Percentiles rank a stretch among this genome's conserved stretches.
These are phyloP conservation scores for Pythium phragmiticola DNA, from an alignment of 352 stramenopile species.

Conservation along the genomic window DNA sequence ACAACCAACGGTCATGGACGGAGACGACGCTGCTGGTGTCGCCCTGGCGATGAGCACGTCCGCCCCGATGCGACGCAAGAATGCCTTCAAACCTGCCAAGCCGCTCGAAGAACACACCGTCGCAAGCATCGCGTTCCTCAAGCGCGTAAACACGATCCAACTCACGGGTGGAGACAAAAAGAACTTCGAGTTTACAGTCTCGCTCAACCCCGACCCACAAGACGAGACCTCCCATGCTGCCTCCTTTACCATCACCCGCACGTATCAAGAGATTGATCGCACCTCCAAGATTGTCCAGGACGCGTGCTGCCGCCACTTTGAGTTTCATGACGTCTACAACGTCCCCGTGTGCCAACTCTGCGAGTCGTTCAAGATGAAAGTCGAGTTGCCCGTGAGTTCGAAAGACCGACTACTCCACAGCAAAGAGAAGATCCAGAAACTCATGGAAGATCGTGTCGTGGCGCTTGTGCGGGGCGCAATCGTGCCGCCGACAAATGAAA, in stretches of 20 bases:
- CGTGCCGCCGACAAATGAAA: constrained; percentile 12
- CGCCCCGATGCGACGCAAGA: not conserved
- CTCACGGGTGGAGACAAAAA: constrained; percentile 12
- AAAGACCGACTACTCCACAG: constrained; percentile 5
- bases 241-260: constrained; percentile 5
- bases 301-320: constrained; percentile 4
- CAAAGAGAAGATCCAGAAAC: not conserved
- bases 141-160: not conserved
- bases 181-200: constrained; percentile 7
- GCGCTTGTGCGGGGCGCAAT: not conserved
- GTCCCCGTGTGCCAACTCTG: constrained; percentile 7
- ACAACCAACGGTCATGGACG: not conserved
- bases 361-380: constrained; percentile 4
- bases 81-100: constrained; percentile 2
- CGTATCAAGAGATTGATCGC: not conserved
- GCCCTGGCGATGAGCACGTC: not conserved
- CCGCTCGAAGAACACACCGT: constrained; percentile 5
- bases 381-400: not conserved
- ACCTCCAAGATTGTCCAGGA: not conserved
- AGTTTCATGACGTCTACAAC: not conserved
- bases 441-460: constrained; percentile 3
- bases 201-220: not conserved
- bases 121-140: constrained; percentile 3
- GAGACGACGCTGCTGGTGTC: not conserved
- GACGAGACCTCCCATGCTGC: not conserved